Evolutionary conservation across 2,329 filamentous ascomycete genomes (phyloP).

Genomic region (Cladosporium sp.): DNA sequence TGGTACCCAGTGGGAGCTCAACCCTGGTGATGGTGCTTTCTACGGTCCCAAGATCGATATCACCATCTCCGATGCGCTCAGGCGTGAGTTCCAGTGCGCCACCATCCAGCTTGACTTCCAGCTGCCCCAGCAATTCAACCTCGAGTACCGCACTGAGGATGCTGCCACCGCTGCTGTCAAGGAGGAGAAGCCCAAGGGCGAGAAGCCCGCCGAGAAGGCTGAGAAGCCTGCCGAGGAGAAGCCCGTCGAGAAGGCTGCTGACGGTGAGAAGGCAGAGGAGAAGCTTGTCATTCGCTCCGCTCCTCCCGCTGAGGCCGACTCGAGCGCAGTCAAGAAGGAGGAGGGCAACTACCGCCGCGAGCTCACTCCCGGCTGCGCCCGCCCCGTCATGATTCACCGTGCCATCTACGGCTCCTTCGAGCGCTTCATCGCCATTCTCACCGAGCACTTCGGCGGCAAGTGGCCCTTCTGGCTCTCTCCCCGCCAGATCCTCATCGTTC

Average conservation of each 20-base stretch:
- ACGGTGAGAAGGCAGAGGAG: slow-evolving; percentile 33
- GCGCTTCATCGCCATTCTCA: slow-evolving; percentile 71
- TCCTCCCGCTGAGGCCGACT: slow-evolving; percentile 34
- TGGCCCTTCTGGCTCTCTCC: slow-evolving; percentile 89
- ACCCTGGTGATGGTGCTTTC: slow-evolving; percentile 94
- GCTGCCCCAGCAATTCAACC: slow-evolving; percentile 78
- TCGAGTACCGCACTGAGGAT: slow-evolving; percentile 80
- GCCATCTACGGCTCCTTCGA: slow-evolving; percentile 74
- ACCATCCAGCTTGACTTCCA: slow-evolving; percentile 96
- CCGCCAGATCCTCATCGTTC: slow-evolving; percentile 77
- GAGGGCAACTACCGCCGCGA: slow-evolving; percentile 42
- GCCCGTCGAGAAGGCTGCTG: slow-evolving; percentile 39
- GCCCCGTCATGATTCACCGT: slow-evolving; percentile 84
- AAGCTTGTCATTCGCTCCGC: slow-evolving; percentile 36
- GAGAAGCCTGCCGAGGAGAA: slow-evolving; percentile 42
- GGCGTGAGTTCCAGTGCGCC: slow-evolving; percentile 83
- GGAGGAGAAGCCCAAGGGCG: slow-evolving; percentile 25
- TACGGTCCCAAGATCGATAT: slow-evolving; percentile 99
- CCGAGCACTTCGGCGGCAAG: slow-evolving; percentile 82
- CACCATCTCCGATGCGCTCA: slow-evolving; percentile 83
- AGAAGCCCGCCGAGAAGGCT: slow-evolving; percentile 12
- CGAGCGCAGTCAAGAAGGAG: slow-evolving; percentile 31
- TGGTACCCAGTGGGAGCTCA: slow-evolving; percentile 79
- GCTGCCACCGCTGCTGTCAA: slow-evolving; percentile 49
- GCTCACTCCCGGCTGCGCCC: slow-evolving; percentile 69